A percentile compares a stretch with the other conserved stretches of the same genome.
phyloP scores from a whole-genome alignment of 1,284 basidiomycete genomes.

The Cryptococcus sp. region DNA sequence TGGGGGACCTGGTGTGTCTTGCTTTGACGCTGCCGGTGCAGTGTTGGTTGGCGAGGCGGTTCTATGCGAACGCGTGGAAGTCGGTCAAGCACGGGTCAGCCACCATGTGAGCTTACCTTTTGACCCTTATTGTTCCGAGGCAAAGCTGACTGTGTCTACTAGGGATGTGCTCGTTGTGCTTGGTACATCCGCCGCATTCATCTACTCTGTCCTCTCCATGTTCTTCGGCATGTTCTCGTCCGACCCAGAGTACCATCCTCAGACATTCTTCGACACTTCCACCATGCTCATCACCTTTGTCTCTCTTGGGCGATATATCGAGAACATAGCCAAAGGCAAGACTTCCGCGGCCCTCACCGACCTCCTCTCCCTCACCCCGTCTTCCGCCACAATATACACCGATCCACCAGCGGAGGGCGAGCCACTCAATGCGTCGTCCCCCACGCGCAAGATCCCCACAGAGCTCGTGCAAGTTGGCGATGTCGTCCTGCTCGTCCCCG shows the following conservation, averaged over 20 bases:
- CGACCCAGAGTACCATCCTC: constrained; percentile 65
- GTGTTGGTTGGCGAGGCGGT: constrained; percentile 82
- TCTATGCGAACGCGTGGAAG: constrained; percentile 88
- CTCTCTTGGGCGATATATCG: constrained; percentile 89
- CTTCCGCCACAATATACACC: constrained; percentile 92
- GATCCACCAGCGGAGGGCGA: constrained; percentile 41
- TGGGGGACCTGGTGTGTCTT: constrained; percentile 79
- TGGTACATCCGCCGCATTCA: constrained; percentile 89
- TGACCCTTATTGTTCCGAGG: background rate
- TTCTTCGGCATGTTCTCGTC: constrained; percentile 60
- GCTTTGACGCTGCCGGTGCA: constrained; percentile 88
- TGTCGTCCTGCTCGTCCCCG: constrained; percentile 88
- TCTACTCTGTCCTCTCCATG: constrained; percentile 78
- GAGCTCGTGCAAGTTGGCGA: constrained; percentile 95
- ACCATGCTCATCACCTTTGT: constrained; percentile 99
- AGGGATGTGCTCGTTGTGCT: constrained; percentile 97
- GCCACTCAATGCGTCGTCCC: constrained; percentile 60
- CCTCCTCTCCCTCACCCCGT: constrained; percentile 89
- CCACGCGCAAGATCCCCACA: constrained; percentile 83
- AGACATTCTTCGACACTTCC: constrained; percentile 96
- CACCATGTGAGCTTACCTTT: constrained; percentile 56
- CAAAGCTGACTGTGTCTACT: background rate
- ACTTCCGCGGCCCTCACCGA: constrained; percentile 95
- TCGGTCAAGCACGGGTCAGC: constrained; percentile 82
- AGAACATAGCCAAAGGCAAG: constrained; percentile 95